Evolutionary conservation across 352 stramenopile species (phyloP).

Genomic region (Globisporangium nunn): DNA sequence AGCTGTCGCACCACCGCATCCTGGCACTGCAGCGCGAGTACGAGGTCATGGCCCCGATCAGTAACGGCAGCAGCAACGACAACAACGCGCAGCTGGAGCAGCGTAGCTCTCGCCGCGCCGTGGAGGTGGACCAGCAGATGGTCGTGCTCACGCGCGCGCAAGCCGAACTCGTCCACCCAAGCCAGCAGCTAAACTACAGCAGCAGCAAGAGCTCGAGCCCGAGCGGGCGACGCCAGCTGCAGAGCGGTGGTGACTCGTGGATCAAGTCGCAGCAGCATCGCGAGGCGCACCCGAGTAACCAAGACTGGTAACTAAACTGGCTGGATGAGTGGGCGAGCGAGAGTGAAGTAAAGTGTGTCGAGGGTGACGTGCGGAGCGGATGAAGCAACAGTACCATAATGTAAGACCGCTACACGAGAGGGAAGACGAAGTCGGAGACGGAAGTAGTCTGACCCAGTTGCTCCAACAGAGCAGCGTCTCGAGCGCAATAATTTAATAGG

Average conservation of each 20-base stretch:
- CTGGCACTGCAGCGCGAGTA: slow-evolving; percentile 61
- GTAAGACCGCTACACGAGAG: too few relatives aligned
- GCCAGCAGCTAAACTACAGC: slow-evolving; percentile 1
- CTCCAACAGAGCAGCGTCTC: too few relatives aligned
- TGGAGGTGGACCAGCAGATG: slow-evolving; percentile 4
- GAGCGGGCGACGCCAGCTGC: too few relatives aligned
- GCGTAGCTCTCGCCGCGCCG: slow-evolving; percentile 1
- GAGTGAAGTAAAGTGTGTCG: background rate
- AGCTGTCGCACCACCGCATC: slow-evolving; percentile 59
- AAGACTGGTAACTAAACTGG: background rate
- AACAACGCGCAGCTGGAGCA: slow-evolving; percentile 14
- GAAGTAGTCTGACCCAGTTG: too few relatives aligned
- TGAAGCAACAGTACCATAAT: too few relatives aligned
- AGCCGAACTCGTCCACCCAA: background rate
- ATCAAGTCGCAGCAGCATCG: background rate
- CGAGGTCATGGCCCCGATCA: slow-evolving; percentile 22
- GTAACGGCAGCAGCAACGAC: slow-evolving; percentile 4
- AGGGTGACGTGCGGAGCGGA: too few relatives aligned
- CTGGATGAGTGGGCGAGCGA: too few relatives aligned
- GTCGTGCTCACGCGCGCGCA: slow-evolving; percentile 10
- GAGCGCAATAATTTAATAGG: too few relatives aligned
- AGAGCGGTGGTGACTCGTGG: background rate
- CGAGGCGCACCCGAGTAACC: background rate
- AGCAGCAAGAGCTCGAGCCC: slow-evolving; percentile 7
- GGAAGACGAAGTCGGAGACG: too few relatives aligned